Evolutionary conservation across 2,329 filamentous ascomycete genomes (phyloP).

Genomic region (Neonectria sp.): DNA sequence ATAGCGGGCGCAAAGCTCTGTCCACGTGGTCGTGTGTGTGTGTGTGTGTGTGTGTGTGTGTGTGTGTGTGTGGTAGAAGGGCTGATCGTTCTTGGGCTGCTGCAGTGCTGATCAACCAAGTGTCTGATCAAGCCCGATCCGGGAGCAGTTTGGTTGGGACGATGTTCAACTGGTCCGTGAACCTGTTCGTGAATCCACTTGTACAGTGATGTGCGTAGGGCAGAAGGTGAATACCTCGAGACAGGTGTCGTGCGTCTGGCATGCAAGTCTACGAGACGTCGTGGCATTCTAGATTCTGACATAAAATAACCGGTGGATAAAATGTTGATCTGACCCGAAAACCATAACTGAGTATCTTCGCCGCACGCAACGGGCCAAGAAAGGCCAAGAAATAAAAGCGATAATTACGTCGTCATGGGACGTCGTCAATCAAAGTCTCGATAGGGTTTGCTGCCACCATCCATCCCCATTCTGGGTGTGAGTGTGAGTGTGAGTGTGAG

Average conservation of each 20-base stretch:
- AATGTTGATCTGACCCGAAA: not conserved
- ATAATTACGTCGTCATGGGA: not conserved
- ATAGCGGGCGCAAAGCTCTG: slow-evolving; percentile 1
- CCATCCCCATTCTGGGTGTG: slow-evolving; percentile 1
- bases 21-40: not conserved
- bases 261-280: not conserved
- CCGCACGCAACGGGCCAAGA: not conserved
- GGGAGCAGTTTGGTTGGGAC: not conserved
- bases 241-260: not conserved
- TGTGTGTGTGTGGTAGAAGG: not conserved
- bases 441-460: slow-evolving; percentile 14
- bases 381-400: not conserved
- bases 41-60: not conserved
- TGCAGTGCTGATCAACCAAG: not conserved
- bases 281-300: not conserved
- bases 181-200: not conserved
- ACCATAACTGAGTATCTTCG: not conserved
- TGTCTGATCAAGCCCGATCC: not conserved
- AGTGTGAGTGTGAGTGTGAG: slow-evolving; percentile 14
- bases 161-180: not conserved
- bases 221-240: not conserved
- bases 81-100: not conserved
- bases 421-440: not conserved
- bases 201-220: not conserved
- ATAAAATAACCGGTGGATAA: not conserved